Conservation (phyloP, 176 grass and related monocot species). For the Canna indica region DNA sequence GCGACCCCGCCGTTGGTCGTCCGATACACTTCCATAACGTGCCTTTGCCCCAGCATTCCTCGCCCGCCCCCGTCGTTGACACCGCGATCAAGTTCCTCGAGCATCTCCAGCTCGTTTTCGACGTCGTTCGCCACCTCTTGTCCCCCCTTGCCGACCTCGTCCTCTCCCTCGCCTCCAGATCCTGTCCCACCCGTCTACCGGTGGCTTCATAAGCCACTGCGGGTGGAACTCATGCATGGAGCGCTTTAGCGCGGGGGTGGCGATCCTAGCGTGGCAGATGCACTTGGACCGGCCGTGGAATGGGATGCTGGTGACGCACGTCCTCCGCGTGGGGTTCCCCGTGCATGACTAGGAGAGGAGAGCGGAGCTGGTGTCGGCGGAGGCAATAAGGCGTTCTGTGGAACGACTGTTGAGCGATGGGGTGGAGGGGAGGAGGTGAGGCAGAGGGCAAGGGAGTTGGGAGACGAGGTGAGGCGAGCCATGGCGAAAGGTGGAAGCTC, state of each 20-base stretch:
- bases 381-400: conserved; percentile 25
- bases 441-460: conserved; percentile 15
- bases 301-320: conserved; percentile 7
- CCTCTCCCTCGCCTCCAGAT: conserved; percentile 18
- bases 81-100: conserved; percentile 27
- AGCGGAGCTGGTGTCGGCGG: conserved; percentile 9
- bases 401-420: conserved; percentile 26
- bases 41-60: neutral
- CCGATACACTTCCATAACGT: neutral
- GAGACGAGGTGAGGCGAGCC: conserved; percentile 22
- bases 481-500: conserved; percentile 35
- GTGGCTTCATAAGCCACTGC: conserved; percentile 74
- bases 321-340: conserved; percentile 1
- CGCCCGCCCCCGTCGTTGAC: neutral
- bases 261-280: conserved; percentile 64
- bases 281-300: conserved; percentile 56
- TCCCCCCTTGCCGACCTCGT: neutral
- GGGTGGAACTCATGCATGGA: conserved; percentile 75
- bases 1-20: too few species aligned
- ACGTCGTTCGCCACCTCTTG: neutral
- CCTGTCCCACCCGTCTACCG: conserved; percentile 36
- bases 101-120: conserved; percentile 10
- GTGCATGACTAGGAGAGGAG: conserved; percentile 27
- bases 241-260: conserved; percentile 54
- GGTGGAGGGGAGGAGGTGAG: conserved; percentile 27